Conservation (phyloP, 352 stramenopile genomes). For the Globisporangium acanthophoron region DNA sequence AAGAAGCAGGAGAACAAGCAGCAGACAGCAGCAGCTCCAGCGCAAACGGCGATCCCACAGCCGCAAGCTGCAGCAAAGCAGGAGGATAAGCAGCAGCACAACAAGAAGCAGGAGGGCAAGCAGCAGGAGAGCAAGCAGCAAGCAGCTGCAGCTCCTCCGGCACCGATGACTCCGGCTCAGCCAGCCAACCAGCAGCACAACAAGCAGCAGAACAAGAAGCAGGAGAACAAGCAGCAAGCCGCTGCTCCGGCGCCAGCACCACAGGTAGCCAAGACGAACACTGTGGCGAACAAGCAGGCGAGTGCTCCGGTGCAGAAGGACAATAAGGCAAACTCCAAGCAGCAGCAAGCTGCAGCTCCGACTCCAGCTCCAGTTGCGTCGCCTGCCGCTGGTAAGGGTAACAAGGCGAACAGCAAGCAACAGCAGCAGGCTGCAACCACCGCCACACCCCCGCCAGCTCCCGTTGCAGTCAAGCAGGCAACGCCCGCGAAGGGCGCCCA, state of each 20-base stretch:
- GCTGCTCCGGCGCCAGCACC: neutral
- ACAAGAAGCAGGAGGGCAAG: slow-evolving; percentile 1
- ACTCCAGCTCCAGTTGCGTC: neutral
- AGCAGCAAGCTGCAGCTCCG: neutral
- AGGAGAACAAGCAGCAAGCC: slow-evolving; percentile 2
- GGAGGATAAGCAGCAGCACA: neutral
- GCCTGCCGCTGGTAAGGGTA: slow-evolving; percentile 2
- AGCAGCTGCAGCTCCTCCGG: neutral
- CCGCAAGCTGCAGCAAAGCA: neutral
- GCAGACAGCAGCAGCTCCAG: neutral
- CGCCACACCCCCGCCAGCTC: slow-evolving; percentile 1
- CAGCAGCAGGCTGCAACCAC: neutral
- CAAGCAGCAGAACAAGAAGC: neutral
- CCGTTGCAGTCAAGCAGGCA: slow-evolving; percentile 4
- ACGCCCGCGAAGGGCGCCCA: slow-evolving; percentile 1
- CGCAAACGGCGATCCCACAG: neutral
- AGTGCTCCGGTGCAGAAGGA: neutral
- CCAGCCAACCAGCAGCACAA: neutral
- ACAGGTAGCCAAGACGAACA: neutral
- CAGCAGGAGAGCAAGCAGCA: neutral
- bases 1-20: slow-evolving; percentile 7
- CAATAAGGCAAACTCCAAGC: slow-evolving; percentile 5
- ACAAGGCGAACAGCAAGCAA: slow-evolving; percentile 10
- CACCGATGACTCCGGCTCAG: neutral
- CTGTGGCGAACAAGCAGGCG: neutral